These are phyloP conservation scores for Patellifolia procumbens DNA, from an alignment of 179 eudicot genomes.

Conservation along the genomic window DNA sequence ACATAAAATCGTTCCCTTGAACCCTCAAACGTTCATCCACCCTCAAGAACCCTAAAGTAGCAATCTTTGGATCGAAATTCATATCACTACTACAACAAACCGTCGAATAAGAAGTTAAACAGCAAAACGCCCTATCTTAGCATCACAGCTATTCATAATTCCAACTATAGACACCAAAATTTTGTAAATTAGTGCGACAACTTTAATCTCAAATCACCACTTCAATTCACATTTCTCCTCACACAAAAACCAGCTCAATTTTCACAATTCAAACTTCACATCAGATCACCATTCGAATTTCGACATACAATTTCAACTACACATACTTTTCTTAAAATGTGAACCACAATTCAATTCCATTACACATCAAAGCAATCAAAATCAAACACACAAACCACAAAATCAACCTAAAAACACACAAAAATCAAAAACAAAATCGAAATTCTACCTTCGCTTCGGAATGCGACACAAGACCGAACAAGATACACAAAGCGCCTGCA, in stretches of 20 bases:
- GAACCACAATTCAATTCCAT: not conserved
- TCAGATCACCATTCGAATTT: not conserved
- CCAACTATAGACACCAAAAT: too few relatives aligned
- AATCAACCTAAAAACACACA: not conserved
- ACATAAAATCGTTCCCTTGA: too few relatives aligned
- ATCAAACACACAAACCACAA: not conserved
- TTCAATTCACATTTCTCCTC: not conserved
- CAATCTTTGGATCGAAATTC: too few relatives aligned
- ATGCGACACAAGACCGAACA: constrained; percentile 54
- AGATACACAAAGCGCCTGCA: constrained; percentile 66
- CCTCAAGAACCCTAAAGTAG: too few relatives aligned
- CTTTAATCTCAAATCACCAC: not conserved
- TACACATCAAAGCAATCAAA: not conserved
- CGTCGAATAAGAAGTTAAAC: not conserved
- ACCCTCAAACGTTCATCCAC: too few relatives aligned
- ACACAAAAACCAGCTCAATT: not conserved
- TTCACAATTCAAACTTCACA: not conserved
- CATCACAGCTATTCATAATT: not conserved
- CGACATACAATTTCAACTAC: not conserved
- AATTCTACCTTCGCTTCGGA: constrained; percentile 57
- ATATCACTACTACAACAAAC: not conserved
- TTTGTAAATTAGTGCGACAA: too few relatives aligned
- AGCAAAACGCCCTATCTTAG: not conserved
- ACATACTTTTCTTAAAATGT: not conserved
- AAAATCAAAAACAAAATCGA: not conserved